These are phyloP conservation scores for Phoma sp. DNA, from an alignment of 2,329 filamentous ascomycete species.

Conservation along the genomic window DNA sequence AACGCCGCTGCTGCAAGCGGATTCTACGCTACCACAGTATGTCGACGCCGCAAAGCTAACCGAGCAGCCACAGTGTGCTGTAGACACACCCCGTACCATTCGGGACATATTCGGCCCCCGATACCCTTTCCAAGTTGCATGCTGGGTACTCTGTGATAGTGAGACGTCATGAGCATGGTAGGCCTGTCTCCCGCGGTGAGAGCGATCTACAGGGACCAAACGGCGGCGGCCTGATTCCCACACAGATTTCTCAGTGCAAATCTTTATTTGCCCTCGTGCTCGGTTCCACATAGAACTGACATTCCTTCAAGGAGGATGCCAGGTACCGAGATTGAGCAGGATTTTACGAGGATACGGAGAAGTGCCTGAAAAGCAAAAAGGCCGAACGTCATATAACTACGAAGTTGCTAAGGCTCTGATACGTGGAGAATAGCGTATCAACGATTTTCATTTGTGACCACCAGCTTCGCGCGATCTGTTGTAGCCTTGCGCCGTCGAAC, in stretches of 20 bases:
- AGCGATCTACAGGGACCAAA: constrained; percentile 22
- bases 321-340: constrained; percentile 11
- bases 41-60: constrained; percentile 5
- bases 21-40: constrained; percentile 5
- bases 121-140: constrained; percentile 14
- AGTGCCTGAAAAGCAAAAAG: background rate
- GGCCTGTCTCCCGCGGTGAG: constrained; percentile 14
- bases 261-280: constrained; percentile 18
- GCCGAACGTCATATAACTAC: constrained; percentile 8
- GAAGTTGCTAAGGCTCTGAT: constrained; percentile 8
- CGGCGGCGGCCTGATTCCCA: constrained; percentile 4
- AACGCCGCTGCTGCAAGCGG: constrained; percentile 3
- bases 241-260: constrained; percentile 12
- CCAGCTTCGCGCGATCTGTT: constrained; percentile 8
- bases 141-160: constrained; percentile 4
- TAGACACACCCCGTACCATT: background rate
- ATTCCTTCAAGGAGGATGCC: constrained; percentile 3
- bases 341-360: constrained; percentile 11
- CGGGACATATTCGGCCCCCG: background rate
- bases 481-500: constrained; percentile 12
- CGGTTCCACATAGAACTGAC: constrained; percentile 13
- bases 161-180: constrained; percentile 14
- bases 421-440: constrained; percentile 8
- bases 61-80: background rate
- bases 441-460: constrained; percentile 5